Base-by-base conservation (phyloP, 495 filamentous ascomycete species). In the Bacidia gigantensis region DNA sequence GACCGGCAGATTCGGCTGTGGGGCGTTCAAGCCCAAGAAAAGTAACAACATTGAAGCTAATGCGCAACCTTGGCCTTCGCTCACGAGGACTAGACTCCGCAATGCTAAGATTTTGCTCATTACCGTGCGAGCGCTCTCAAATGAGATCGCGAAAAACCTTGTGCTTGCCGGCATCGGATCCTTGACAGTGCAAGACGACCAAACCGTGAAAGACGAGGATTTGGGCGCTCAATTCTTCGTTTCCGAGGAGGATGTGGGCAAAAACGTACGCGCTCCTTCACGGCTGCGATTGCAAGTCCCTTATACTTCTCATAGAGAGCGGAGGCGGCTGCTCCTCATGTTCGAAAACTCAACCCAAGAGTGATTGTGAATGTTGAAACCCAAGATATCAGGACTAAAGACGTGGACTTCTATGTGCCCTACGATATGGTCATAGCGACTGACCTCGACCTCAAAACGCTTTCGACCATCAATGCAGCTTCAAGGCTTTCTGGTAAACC, bases 1-100 rank as follows among this genome's bases (percentile, higher is more conserved):
- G 92, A 98, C 67, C 83, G 92, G 20, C 92, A 98, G 66, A 95
- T 97, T 61, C 86, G 92, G n/a, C 79, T 98, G 25, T 98, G 92
- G 92, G 92, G 92, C 47, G 84, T 97, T 53, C 79, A 94, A 62
- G 92, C 93, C 3, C 92, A 98, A 65, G 84, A 84, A 57, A 79
- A 79, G 81, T 84, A 62, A 23, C 41, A 14, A 38, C 18, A 10
- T 7, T 17, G 25, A 17, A 3, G 22, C 18, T n/a, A 24, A 22
- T 14, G 0, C 26, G 24, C 18, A 35, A 17, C 48, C 20, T 49
- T 57, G 14, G 17, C 2, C 7, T 38, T 9, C 22, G 26, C 56
- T 58, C 3, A 58, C 24, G 1, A 26, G 45, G 51, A 14, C 65
- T 55, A 88, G 86, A 58, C 84, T 95, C 55, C 89, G 92, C 53